These are phyloP conservation scores for Annulohypoxylon moriforme DNA, from an alignment of 495 filamentous ascomycete genomes.

Conservation along the genomic window DNA sequence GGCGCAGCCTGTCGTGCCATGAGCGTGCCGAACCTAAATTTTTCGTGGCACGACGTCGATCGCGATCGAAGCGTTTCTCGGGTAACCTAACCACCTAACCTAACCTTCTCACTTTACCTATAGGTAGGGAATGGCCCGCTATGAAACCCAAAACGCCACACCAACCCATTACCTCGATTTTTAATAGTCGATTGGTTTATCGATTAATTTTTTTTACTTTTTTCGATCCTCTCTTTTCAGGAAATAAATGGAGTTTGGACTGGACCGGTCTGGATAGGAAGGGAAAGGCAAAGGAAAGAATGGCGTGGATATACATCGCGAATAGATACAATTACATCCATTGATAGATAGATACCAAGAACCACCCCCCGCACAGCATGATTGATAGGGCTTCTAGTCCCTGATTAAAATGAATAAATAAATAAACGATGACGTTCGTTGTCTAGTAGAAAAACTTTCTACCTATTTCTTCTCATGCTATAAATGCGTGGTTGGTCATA, in stretches of 20 bases:
- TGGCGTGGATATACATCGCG: constrained; percentile 3
- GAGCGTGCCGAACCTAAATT: not conserved
- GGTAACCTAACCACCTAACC: not conserved
- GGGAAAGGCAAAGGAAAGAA: too few species aligned
- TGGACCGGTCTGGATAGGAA: not conserved
- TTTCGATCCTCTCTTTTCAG: constrained; percentile 1
- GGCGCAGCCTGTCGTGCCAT: not conserved
- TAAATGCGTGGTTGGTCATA: not conserved
- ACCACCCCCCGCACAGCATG: not conserved
- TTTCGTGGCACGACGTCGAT: not conserved
- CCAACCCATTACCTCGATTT: not conserved
- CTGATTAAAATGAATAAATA: not conserved
- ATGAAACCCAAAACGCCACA: too few species aligned
- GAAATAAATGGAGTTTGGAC: not conserved
- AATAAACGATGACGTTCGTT: not conserved
- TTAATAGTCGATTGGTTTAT: too few species aligned
- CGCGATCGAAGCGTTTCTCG: not conserved
- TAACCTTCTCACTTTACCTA: too few species aligned
- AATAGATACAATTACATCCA: constrained; percentile 3
- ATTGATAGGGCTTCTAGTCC: not conserved
- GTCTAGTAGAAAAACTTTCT: not conserved
- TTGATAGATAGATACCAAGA: not conserved
- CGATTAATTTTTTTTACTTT: too few species aligned
- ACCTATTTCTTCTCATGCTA: not conserved
- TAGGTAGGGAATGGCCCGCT: too few species aligned